Conservation (phyloP, 148 eudicot genomes). For the Rhododendron simsii region DNA sequence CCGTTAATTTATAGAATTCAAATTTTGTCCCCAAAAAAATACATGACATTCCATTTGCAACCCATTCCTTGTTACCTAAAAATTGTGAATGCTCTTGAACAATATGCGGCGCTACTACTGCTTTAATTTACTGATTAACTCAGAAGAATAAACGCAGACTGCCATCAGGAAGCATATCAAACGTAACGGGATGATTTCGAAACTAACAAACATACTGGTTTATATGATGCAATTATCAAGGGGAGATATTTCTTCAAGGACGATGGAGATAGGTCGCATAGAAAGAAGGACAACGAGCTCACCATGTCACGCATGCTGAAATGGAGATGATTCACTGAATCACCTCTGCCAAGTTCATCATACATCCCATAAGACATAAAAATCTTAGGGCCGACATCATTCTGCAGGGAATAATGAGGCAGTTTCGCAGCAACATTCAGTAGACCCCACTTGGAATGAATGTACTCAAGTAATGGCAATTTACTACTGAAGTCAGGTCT, state of each 20-base stretch:
- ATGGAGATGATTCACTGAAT: slow-evolving; percentile 75
- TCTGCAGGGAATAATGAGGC: slow-evolving; percentile 92
- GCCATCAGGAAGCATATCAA: not conserved
- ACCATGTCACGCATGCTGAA: slow-evolving; percentile 92
- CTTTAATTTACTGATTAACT: not conserved
- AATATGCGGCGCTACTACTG: not conserved
- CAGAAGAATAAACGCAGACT: not conserved
- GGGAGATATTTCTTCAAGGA: not conserved
- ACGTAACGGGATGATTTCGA: not conserved
- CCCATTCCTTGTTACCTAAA: not conserved
- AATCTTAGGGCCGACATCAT: slow-evolving; percentile 92
- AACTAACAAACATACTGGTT: not conserved
- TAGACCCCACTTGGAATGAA: slow-evolving; percentile 96
- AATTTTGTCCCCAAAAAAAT: not conserved
- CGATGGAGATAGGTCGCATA: not conserved
- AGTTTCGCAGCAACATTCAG: slow-evolving; percentile 94
- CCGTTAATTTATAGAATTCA: not conserved
- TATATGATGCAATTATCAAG: not conserved
- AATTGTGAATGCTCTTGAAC: not conserved
- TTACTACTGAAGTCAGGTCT: slow-evolving; percentile 92
- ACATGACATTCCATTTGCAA: not conserved
- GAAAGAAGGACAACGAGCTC: slow-evolving; percentile 21
- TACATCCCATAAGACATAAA: slow-evolving; percentile 65
- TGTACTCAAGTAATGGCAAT: slow-evolving; percentile 85
- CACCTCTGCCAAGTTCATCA: slow-evolving; percentile 69